These are phyloP conservation scores for Magnusiomyces suaveolens DNA, from an alignment of 1,139 yeast species.

Conservation along the genomic window DNA sequence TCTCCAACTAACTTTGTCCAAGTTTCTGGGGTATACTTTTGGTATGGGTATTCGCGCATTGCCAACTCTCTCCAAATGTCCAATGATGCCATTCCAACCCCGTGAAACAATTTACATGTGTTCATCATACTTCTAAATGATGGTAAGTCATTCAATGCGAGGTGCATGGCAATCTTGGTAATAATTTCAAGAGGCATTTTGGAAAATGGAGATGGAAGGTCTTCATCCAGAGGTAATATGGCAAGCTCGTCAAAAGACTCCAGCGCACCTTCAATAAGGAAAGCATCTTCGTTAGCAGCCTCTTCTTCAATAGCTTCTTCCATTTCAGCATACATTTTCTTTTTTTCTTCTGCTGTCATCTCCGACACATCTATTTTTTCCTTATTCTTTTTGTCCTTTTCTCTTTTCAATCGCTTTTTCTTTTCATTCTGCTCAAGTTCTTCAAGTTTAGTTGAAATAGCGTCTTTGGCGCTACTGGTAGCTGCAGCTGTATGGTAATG, in stretches of 20 bases:
- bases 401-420: not conserved
- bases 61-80: slow-evolving; percentile 52
- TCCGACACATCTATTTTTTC: not conserved
- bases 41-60: slow-evolving; percentile 47
- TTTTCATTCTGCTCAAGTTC: not conserved
- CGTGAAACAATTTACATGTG: slow-evolving; percentile 53
- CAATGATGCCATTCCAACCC: slow-evolving; percentile 48
- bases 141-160: slow-evolving; percentile 45
- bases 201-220: slow-evolving; percentile 45
- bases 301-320: slow-evolving; percentile 29
- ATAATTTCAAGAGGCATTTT: slow-evolving; percentile 59
- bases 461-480: not conserved
- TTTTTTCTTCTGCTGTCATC: not conserved
- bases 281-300: slow-evolving; percentile 24
- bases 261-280: slow-evolving; percentile 25
- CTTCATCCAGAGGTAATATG: slow-evolving; percentile 34
- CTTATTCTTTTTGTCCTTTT: not conserved
- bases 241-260: slow-evolving; percentile 31
- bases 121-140: slow-evolving; percentile 59
- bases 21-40: slow-evolving; percentile 30
- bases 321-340: slow-evolving; percentile 25
- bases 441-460: not conserved
- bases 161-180: slow-evolving; percentile 42
- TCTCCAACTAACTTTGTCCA: slow-evolving; percentile 3
- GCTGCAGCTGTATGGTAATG: slow-evolving; percentile 1